Evolutionary conservation across 2,329 filamentous ascomycete genomes (phyloP).

Genomic region (Verticillium albo-atrum): DNA sequence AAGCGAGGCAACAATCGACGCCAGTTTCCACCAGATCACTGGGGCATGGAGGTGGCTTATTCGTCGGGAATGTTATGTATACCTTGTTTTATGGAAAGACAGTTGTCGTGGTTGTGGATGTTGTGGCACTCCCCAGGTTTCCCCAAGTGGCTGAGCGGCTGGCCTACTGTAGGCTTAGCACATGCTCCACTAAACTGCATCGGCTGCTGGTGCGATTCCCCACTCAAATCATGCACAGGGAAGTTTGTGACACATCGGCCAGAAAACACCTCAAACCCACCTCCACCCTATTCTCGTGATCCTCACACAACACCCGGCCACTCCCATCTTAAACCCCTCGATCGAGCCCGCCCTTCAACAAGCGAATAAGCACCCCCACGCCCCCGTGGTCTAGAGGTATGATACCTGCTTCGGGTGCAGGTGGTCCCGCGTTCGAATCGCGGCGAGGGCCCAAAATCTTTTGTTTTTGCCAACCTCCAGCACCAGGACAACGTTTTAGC

Average conservation of each 20-base stretch:
- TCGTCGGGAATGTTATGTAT: neutral
- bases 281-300: neutral
- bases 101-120: too few relatives aligned
- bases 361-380: neutral
- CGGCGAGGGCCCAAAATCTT: neutral
- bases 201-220: neutral
- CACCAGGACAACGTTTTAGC: too few relatives aligned
- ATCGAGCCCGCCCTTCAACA: neutral
- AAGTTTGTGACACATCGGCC: neutral
- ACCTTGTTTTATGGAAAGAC: too few relatives aligned
- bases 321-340: neutral
- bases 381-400: neutral
- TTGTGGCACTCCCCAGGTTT: too few relatives aligned
- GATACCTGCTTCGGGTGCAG: constrained; percentile 2
- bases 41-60: neutral
- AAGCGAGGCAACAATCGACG: too few relatives aligned
- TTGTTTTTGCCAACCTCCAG: too few relatives aligned
- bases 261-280: neutral
- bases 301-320: neutral
- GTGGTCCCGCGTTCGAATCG: constrained; percentile 2
- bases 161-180: too few relatives aligned
- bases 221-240: neutral
- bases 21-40: neutral
- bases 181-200: too few relatives aligned
- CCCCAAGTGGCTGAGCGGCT: too few relatives aligned